Percentiles rank a stretch among this genome's conserved stretches.
These are phyloP conservation scores for Citrullus colocynthis DNA, from an alignment of 306 rosid genomes.

Conservation along the genomic window DNA sequence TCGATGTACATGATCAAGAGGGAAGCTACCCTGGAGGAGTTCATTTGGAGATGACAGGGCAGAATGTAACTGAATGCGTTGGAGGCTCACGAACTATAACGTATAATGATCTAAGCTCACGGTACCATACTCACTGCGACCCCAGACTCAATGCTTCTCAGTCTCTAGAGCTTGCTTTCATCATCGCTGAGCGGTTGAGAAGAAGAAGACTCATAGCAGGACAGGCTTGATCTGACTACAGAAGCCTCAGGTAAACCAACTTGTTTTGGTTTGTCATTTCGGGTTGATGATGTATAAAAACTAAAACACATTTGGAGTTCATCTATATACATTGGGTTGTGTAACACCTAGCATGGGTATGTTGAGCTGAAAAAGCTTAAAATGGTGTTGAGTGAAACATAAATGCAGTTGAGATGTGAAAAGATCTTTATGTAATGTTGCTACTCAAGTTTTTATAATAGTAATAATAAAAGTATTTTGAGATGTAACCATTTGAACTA, in stretches of 20 bases:
- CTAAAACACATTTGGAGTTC: background rate
- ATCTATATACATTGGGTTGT: background rate
- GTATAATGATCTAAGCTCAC: constrained; percentile 24
- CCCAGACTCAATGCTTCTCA: constrained; percentile 32
- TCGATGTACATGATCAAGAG: constrained; percentile 33
- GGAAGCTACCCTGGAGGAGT: constrained; percentile 32
- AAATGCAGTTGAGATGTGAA: background rate
- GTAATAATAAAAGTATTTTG: too few species aligned
- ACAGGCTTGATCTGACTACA: background rate
- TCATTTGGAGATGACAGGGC: constrained; percentile 33
- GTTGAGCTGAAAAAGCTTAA: background rate
- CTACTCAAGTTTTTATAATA: background rate
- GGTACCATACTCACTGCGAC: constrained; percentile 28
- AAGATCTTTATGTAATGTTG: background rate
- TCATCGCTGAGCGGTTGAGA: constrained; percentile 25
- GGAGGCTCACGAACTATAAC: constrained; percentile 29
- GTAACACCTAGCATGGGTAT: background rate
- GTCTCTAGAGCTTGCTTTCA: constrained; percentile 28
- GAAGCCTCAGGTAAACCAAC: background rate
- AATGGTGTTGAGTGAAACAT: background rate
- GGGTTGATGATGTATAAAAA: background rate
- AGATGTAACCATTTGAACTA: too few species aligned
- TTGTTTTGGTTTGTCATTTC: background rate
- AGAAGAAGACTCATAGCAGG: constrained; percentile 14
- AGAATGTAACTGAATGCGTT: constrained; percentile 28